Percentiles rank a stretch among this genome's conserved stretches.
Conservation (phyloP, 2,329 filamentous ascomycete species). For the Tolypocladium pustulatum region DNA sequence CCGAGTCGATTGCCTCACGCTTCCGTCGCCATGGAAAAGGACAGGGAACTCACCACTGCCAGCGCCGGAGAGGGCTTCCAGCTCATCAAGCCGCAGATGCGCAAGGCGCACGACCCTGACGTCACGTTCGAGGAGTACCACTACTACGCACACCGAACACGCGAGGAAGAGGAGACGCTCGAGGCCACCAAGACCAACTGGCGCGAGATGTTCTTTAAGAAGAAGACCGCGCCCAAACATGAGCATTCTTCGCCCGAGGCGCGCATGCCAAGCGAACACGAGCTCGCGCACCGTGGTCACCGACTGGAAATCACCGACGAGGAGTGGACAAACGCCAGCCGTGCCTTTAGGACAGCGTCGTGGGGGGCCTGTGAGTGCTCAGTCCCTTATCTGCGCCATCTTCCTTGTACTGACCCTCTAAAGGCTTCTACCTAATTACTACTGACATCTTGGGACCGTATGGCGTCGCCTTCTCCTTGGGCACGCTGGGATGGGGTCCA, state of each 20-base stretch:
- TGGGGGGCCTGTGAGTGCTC: slow-evolving; percentile 1
- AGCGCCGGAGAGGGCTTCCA: background rate
- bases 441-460: slow-evolving; percentile 8
- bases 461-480: slow-evolving; percentile 5
- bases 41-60: background rate
- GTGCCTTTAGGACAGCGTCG: slow-evolving; percentile 6
- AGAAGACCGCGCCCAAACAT: background rate
- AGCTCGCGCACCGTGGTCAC: background rate
- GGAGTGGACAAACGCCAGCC: slow-evolving; percentile 33
- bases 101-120: slow-evolving; percentile 9
- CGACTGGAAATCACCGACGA: slow-evolving; percentile 13
- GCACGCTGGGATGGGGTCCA: slow-evolving; percentile 16
- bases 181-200: slow-evolving; percentile 2
- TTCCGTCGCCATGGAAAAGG: background rate
- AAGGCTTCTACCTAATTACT: slow-evolving; percentile 7
- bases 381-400: background rate
- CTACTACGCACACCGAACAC: slow-evolving; percentile 14
- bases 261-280: background rate
- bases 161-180: slow-evolving; percentile 9
- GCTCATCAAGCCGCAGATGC: slow-evolving; percentile 4
- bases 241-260: background rate
- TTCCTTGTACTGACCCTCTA: background rate
- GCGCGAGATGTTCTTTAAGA: slow-evolving; percentile 2
- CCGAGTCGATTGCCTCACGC: background rate
- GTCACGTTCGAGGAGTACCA: slow-evolving; percentile 16